Percentiles rank a stretch among this genome's conserved stretches.
These are phyloP conservation scores for Mycena amicta DNA, from an alignment of 768 basidiomycete genomes.

Conservation along the genomic window DNA sequence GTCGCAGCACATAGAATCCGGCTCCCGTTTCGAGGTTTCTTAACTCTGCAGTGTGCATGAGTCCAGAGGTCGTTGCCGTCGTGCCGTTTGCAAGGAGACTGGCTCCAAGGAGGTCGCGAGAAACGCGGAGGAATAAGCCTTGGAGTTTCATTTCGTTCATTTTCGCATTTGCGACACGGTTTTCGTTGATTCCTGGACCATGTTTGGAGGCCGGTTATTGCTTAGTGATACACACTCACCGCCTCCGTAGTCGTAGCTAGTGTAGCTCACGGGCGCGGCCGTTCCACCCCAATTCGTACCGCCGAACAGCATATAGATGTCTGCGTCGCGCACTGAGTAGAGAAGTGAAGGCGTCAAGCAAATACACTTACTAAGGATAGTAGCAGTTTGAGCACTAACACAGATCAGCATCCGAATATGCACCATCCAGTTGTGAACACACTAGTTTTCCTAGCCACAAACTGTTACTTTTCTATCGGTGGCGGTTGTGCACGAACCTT, in stretches of 20 bases:
- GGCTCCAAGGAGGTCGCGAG: slow-evolving; percentile 47
- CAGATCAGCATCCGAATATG: too few species aligned
- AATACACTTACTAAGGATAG: slow-evolving; percentile 45
- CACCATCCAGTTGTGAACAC: too few species aligned
- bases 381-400: slow-evolving; percentile 51
- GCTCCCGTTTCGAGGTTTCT: slow-evolving; percentile 46
- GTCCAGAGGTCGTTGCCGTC: slow-evolving; percentile 46
- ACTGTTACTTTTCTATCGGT: too few species aligned
- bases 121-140: slow-evolving; percentile 57
- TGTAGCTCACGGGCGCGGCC: slow-evolving; percentile 57
- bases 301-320: slow-evolving; percentile 62
- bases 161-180: slow-evolving; percentile 47
- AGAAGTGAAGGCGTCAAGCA: slow-evolving; percentile 17
- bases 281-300: slow-evolving; percentile 69
- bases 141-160: slow-evolving; percentile 59
- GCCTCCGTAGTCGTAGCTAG: slow-evolving; percentile 66
- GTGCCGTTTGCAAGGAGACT: slow-evolving; percentile 53
- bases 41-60: slow-evolving; percentile 50
- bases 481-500: too few species aligned
- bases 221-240: slow-evolving; percentile 25
- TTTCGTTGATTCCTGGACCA: slow-evolving; percentile 50
- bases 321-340: slow-evolving; percentile 28
- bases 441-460: slow-evolving; percentile 50
- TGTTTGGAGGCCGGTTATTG: background rate
- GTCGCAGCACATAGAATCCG: slow-evolving; percentile 53